Evolutionary conservation across 2,329 filamentous ascomycete genomes (phyloP), one percentile per base, ranked within the genome.

Genomic region (Zarea fungicola): DNA sequence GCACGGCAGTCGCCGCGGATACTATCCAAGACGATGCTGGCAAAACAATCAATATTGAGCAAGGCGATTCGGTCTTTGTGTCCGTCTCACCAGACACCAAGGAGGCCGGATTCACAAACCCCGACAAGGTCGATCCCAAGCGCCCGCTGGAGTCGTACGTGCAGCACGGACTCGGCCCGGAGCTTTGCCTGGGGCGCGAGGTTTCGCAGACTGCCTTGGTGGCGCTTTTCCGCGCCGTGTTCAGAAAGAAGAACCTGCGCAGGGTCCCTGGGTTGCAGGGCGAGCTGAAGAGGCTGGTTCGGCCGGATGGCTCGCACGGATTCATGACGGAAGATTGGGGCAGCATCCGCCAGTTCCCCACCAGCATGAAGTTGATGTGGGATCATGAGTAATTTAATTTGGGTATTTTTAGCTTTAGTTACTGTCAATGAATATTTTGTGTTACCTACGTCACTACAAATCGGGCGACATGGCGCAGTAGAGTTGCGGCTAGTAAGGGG

Each of bases 241-340:
- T 84, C 58, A 69, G 74, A 51, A 70, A 81, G 56, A 73, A 77
- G 55, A 81, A 81, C 47, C 62, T 90, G 10, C 70, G 81, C 6
- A 73, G 81, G 25, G 81, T 79, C 0, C 69, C 78, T 0, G 86
- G 86, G 0, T 67, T 76, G 1, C 81, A 85, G 65, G 86, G 86
- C 0, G 68, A 81, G 59, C 62, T 89, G 54, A 87, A 87, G 72
- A 84, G 80, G 69, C 72, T 88, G 2, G 65, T 71, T 0, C 71
- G 73, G 8, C 68, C 72, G 0, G 78, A 74, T 1, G 80, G 78
- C 0, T 76, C 75, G 61, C 77, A 71, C 9, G 67, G 78, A 6
- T 89, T 87, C 61, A 69, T 88, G 72, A 76, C 77, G 31, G 79
- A 85, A 64, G 82, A 88, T 58, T 81, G 83, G 70, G 78, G 80